These are phyloP conservation scores for Macaranga tanarius DNA, from an alignment of 441 rosid species.

Conservation along the genomic window DNA sequence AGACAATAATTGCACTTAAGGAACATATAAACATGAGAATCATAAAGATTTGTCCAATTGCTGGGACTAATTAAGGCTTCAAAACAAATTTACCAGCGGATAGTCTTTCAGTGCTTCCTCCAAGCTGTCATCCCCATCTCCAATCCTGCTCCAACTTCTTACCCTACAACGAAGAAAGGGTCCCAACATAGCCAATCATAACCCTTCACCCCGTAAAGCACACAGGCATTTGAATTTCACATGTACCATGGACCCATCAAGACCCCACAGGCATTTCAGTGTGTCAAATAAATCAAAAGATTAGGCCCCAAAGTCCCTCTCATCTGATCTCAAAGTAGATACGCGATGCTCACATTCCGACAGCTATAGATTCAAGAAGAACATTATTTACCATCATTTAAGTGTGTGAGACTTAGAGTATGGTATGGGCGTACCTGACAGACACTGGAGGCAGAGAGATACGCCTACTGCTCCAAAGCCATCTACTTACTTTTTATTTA, in stretches of 20 bases:
- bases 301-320: constrained; percentile 46
- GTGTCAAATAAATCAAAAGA: constrained; percentile 35
- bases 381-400: constrained; percentile 30
- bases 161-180: constrained; percentile 30
- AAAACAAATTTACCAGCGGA: constrained; percentile 28
- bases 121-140: constrained; percentile 37
- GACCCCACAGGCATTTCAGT: constrained; percentile 36
- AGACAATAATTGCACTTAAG: constrained; percentile 29
- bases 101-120: constrained; percentile 34
- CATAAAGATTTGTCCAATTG: constrained; percentile 39
- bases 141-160: constrained; percentile 21
- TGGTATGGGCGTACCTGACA: constrained; percentile 43
- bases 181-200: constrained; percentile 53
- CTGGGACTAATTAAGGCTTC: constrained; percentile 35
- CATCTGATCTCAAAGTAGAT: constrained; percentile 58
- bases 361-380: constrained; percentile 37
- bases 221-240: constrained; percentile 42
- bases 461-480: constrained; percentile 19
- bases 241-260: constrained; percentile 47
- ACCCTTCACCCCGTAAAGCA: constrained; percentile 38
- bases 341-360: constrained; percentile 45
- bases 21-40: constrained; percentile 43
- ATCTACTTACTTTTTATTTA: not conserved
- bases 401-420: constrained; percentile 20
- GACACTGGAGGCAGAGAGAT: constrained; percentile 33